These are phyloP conservation scores for Paramecium octaurelia DNA, from an alignment of 73 alveolate species.

Conservation along the genomic window DNA sequence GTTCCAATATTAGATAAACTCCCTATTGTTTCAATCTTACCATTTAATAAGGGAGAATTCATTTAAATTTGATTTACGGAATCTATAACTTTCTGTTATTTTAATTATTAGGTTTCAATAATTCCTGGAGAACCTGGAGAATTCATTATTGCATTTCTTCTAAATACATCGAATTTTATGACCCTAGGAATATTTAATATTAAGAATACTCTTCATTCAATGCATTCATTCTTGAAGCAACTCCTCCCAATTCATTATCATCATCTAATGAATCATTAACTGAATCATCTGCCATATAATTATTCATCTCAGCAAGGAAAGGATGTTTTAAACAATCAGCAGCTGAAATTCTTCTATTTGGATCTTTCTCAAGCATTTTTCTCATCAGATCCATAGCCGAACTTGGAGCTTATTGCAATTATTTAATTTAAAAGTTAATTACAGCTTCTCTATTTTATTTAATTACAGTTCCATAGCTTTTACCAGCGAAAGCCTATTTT, in stretches of 20 bases:
- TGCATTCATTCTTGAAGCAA: not conserved
- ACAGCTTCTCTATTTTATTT: slow-evolving; percentile 20
- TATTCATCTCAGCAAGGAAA: not conserved
- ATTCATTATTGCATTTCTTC: not conserved
- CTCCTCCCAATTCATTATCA: not conserved
- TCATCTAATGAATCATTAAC: not conserved
- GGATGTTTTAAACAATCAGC: slow-evolving; percentile 4
- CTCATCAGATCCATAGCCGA: not conserved
- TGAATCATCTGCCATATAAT: not conserved
- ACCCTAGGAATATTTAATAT: not conserved
- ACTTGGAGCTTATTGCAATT: not conserved
- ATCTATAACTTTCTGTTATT: not conserved
- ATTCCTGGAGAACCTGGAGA: slow-evolving; percentile 4
- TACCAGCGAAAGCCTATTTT: slow-evolving; percentile 14
- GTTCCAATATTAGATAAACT: slow-evolving; percentile 20
- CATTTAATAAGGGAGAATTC: slow-evolving; percentile 7
- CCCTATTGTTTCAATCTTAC: not conserved
- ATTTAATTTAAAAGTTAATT: not conserved
- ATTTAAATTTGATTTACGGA: not conserved
- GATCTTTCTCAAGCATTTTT: slow-evolving; percentile 36
- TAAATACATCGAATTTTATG: not conserved
- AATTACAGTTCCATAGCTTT: not conserved
- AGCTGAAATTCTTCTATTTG: slow-evolving; percentile 21
- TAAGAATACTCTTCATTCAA: not conserved
- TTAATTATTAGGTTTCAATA: not conserved